Evolutionary conservation across 192 early-diverging fungal species (phyloP).

Genomic region (Coemansia sp.): DNA sequence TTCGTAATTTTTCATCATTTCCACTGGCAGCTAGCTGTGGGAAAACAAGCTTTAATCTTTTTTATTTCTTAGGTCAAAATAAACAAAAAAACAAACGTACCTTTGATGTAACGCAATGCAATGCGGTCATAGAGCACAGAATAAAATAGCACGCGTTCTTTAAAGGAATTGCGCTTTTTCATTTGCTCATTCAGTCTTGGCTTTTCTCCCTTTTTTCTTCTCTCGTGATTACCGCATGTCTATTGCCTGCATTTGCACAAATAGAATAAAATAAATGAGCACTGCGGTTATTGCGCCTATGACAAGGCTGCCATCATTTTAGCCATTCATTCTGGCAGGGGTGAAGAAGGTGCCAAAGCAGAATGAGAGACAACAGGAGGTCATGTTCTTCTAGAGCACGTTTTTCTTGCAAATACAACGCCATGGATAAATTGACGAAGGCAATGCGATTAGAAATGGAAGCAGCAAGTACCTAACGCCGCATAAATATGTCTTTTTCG

Average conservation of each 20-base stretch:
- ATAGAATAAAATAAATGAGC: not conserved
- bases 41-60: not conserved
- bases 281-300: not conserved
- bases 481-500: too few relatives aligned
- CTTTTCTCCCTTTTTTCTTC: not conserved
- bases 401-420: too few relatives aligned
- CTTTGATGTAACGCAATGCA: constrained; percentile 23
- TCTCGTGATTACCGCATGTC: constrained; percentile 6
- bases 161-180: not conserved
- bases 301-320: too few relatives aligned
- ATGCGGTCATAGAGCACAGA: constrained; percentile 11
- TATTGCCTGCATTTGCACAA: not conserved
- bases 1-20: constrained; percentile 5
- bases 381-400: too few relatives aligned
- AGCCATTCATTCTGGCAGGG: too few relatives aligned
- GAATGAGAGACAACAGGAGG: too few relatives aligned
- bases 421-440: too few relatives aligned
- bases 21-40: not conserved
- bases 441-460: too few relatives aligned
- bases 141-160: constrained; percentile 7
- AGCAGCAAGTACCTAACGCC: too few relatives aligned
- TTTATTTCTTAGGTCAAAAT: not conserved
- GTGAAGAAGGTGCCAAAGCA: too few relatives aligned
- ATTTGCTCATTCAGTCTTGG: not conserved
- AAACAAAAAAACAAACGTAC: constrained; percentile 8